A percentile compares a stretch with the other conserved stretches of the same genome.
These are phyloP conservation scores for Microascus cirrosus DNA, from an alignment of 2,329 filamentous ascomycete species.

Conservation along the genomic window DNA sequence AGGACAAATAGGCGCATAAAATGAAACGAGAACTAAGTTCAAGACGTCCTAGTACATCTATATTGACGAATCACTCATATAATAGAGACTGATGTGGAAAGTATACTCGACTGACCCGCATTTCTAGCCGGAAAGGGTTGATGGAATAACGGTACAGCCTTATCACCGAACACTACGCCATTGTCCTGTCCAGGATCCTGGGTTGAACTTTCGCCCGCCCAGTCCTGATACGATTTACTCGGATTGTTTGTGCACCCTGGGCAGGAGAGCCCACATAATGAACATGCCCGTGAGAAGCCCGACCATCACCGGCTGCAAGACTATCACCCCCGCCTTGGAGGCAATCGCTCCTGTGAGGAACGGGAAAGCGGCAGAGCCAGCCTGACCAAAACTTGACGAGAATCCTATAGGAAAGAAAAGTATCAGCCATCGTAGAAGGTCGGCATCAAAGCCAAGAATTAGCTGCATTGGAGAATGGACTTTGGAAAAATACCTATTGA, in stretches of 20 bases:
- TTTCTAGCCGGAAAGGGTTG: too few relatives aligned
- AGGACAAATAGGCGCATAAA: too few relatives aligned
- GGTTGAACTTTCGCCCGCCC: too few relatives aligned
- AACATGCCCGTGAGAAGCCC: conserved; percentile 32
- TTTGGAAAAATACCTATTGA: conserved; percentile 48
- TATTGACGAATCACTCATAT: too few relatives aligned
- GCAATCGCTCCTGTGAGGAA: conserved; percentile 42
- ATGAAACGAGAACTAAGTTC: too few relatives aligned
- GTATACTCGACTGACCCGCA: too few relatives aligned
- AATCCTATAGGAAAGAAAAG: conserved; percentile 16
- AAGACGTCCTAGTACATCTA: too few relatives aligned
- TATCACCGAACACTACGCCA: too few relatives aligned
- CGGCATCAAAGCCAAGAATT: too few relatives aligned
- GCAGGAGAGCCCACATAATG: conserved; percentile 33
- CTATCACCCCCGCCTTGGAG: conserved; percentile 27
- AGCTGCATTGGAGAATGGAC: conserved; percentile 22
- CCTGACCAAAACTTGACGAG: conserved; percentile 45
- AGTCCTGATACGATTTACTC: background rate
- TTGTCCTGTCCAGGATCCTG: too few relatives aligned
- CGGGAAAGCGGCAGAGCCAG: conserved; percentile 43
- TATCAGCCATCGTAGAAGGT: background rate
- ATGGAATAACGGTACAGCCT: too few relatives aligned
- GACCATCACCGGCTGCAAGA: conserved; percentile 40
- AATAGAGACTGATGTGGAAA: too few relatives aligned
- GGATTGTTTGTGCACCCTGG: conserved; percentile 6